These are phyloP conservation scores for Holtermanniella nyarrowii DNA, from an alignment of 768 basidiomycete genomes.

Conservation along the genomic window DNA sequence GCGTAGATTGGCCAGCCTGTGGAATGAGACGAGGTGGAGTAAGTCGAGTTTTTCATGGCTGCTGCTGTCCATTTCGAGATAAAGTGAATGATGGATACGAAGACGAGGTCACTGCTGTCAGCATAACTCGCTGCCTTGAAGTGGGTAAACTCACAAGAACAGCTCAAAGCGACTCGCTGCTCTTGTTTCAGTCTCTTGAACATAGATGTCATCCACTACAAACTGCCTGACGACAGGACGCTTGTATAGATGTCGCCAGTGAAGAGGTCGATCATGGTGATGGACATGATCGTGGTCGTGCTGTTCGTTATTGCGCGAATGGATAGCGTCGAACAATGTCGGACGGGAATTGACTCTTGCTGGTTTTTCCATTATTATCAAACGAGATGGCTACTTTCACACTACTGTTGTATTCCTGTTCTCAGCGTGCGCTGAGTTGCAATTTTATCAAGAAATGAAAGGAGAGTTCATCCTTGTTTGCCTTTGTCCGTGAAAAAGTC, in stretches of 20 bases:
- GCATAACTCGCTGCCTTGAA: too few relatives aligned
- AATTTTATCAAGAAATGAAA: too few relatives aligned
- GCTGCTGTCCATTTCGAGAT: background rate
- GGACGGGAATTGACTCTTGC: background rate
- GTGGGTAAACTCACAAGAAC: background rate
- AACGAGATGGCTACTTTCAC: too few relatives aligned
- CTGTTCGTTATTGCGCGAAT: background rate
- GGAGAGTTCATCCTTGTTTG: too few relatives aligned
- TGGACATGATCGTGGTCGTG: background rate
- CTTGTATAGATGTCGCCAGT: background rate
- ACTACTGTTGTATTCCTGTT: too few relatives aligned
- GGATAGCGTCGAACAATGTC: background rate
- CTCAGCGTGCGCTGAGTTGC: too few relatives aligned
- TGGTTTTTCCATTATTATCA: too few relatives aligned
- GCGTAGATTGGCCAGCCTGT: background rate
- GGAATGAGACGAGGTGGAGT: background rate
- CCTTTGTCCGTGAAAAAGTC: too few relatives aligned
- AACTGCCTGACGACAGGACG: background rate
- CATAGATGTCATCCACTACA: background rate
- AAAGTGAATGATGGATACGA: background rate
- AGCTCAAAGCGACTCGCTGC: background rate
- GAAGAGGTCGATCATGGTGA: background rate
- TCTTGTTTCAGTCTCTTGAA: background rate
- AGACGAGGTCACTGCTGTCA: background rate
- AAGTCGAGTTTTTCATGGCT: background rate